Evolutionary conservation across 1,284 basidiomycete species (phyloP).

Genomic region (Rhodotorula sp.): DNA sequence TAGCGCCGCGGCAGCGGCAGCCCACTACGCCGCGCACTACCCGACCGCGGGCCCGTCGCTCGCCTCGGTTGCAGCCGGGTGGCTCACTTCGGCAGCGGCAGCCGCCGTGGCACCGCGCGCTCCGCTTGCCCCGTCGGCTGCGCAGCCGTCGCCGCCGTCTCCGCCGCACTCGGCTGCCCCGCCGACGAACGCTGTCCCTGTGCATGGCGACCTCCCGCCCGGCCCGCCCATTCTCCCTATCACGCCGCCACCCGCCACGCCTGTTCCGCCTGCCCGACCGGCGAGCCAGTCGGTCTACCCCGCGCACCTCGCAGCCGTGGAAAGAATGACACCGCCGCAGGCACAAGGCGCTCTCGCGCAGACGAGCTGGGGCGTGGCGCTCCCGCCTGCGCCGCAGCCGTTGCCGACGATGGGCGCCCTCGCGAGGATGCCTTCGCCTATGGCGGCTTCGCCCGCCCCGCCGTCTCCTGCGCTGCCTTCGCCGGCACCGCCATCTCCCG

Average conservation of each 20-base stretch:
- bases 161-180: neutral
- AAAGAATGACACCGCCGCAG: neutral
- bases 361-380: neutral
- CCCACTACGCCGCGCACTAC: neutral
- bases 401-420: rapidly evolving
- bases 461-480: neutral
- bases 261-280: neutral
- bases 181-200: neutral
- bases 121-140: too few relatives aligned
- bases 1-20: neutral
- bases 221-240: neutral
- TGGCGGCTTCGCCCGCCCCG: neutral
- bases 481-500: neutral
- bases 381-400: neutral
- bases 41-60: neutral
- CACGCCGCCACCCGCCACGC: neutral
- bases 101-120: neutral
- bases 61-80: neutral
- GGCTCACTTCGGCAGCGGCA: neutral
- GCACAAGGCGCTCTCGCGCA: neutral
- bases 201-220: neutral
- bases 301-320: neutral
- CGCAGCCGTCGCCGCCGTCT: rapidly evolving
- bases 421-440: neutral
- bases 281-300: neutral